Percentiles rank a stretch among this genome's conserved stretches.
phyloP scores from a whole-genome alignment of 1,139 yeast genomes.

The Magnusiomyces suaveolens region DNA sequence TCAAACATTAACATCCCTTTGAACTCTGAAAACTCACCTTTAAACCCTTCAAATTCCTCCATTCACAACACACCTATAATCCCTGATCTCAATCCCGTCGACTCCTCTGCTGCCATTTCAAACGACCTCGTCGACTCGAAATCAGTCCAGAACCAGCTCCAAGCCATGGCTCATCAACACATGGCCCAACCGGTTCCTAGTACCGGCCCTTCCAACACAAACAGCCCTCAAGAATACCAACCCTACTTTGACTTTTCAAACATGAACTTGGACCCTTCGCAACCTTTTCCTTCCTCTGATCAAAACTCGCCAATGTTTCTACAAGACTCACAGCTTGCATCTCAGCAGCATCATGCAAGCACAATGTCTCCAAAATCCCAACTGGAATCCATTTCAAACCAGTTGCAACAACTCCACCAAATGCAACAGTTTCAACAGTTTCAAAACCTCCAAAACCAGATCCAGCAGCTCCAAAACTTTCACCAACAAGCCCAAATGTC shows the following conservation, averaged over 20 bases:
- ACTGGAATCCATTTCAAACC: neutral
- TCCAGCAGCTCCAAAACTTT: neutral
- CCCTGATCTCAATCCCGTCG: neutral
- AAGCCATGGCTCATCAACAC: too few species aligned
- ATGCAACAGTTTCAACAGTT: neutral
- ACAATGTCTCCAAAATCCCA: neutral
- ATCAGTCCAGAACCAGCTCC: neutral
- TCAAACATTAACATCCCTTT: neutral
- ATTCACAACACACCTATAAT: too few species aligned
- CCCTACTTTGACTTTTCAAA: neutral
- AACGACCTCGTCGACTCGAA: neutral
- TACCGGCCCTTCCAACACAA: neutral
- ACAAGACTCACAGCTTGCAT: neutral
- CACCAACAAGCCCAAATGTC: neutral
- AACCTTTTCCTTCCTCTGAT: neutral
- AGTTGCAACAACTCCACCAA: neutral
- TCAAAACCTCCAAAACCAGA: slow-evolving; percentile 1
- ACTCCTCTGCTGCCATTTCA: neutral
- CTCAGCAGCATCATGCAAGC: neutral
- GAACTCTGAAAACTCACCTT: neutral
- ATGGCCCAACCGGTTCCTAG: too few species aligned
- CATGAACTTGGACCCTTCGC: neutral
- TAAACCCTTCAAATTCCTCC: neutral
- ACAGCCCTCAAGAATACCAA: neutral
- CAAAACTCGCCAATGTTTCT: neutral